Base-by-base conservation (phyloP, 441 rosid species). In the Jatropha podagrica region DNA sequence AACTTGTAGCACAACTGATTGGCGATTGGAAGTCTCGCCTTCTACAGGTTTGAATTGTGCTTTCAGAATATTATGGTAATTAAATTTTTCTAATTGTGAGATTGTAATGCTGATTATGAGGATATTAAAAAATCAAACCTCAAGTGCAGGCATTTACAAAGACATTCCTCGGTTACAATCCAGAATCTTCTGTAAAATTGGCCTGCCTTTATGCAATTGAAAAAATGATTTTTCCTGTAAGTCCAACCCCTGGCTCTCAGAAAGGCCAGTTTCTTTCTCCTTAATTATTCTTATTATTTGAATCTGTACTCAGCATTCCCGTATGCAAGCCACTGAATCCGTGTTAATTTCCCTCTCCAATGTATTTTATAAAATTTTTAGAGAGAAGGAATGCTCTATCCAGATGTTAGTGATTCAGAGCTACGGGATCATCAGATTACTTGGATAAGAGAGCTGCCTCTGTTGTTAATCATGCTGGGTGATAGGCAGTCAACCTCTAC, bases 121-220 rank as follows among this genome's bases (percentile, higher is more conserved):
- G 46, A 63, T 74, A 44, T 13, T 77, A 73, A 63, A 56, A 18
- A 27, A 71, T 75, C 42, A 69, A 48, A 46, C 68, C 61, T 66
- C 62, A 23, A 58, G 77, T 83, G 75, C 93, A 94, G 99, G 98
- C 97, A 68, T 96, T 96, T 84, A 91, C 95, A n/a, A 65, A 26
- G 75, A 79, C 94, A 75, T 94, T 91, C 82, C 85, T 72, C 77
- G 79, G 77, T 69, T 92, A 97, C 81, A 83, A 82, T 77, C 91
- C 92, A 54, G 92, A 83, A 71, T 92, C 97, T 80, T 49, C 85
- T 20, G 81, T 91, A 61, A 92, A 86, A 65, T 62, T 91, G 76
- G 88, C 93, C 46, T 96, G 94, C 82, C 86, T 94, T 76, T 76
- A 91, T 61, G 80, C 74, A 27, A 70, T 90, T 37, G 87, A 88